Base-by-base conservation (phyloP, 441 rosid genomes). In the Corymbia calophylla region DNA sequence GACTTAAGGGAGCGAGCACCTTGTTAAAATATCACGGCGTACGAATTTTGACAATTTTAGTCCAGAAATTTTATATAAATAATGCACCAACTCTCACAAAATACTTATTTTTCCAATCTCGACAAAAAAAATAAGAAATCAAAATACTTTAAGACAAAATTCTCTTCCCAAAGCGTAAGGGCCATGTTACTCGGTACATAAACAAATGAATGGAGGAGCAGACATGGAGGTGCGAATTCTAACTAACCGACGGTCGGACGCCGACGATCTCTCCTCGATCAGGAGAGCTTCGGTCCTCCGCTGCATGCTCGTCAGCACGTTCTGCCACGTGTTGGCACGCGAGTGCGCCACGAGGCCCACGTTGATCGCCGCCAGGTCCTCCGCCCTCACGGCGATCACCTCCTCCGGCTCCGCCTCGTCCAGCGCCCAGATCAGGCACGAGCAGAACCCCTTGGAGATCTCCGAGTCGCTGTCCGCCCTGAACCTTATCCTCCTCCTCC, bases 261-360 rank as follows among this genome's bases (percentile, higher is more conserved):
- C 84, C 51, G 84, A 16, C 6, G 84, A 44, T 77, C n/a, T 23
- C 84, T 77, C 51, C 84, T 14, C 23, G 88, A 70, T 87, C 91
- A 96, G 87, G 86, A 96, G 87, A 86, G 87, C 93, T 90, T 35
- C 88, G 27, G 98, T 95, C 92, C 95, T 94, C 91, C 92, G 93
- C 64, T 95, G 96, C 97, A 97, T 96, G 70, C 91, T 89, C 48
- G 87, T 87, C 93, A 97, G 92, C 15, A 97, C 97, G 90, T 96
- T 97, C 35, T 95, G 96, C 99, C 99, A 97, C 86, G 99, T 94
- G 94, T 95, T 97, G 17, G 96, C 98, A 60, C 98, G 95, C 15
- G 97, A 95, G 86, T 90, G 92, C 31, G 88, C 95, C 66, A 93
- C 92, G 87, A 93, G 86, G 0, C 98, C 98, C 10, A 96, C 95